Percentiles rank a stretch among this genome's conserved stretches.
Evolutionary conservation across 2,329 filamentous ascomycete species (phyloP).

Genomic region (Penicillium sp.): DNA sequence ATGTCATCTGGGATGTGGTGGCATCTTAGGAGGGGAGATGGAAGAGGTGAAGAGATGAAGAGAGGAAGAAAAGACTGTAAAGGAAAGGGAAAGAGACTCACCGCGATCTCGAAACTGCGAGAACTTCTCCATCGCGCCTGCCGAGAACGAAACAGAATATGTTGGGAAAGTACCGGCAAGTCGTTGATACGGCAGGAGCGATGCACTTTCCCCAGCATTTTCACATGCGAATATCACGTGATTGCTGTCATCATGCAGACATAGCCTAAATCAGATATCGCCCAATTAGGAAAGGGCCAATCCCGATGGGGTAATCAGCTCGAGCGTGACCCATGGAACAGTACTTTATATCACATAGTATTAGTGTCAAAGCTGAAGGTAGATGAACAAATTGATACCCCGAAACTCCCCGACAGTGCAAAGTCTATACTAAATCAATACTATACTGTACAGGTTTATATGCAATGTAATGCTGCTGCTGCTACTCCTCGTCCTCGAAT

Average conservation of each 20-base stretch:
- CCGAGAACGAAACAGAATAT: neutral
- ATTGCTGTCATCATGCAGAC: neutral
- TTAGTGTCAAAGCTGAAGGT: too few species aligned
- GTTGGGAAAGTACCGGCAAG: neutral
- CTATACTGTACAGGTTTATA: slow-evolving; percentile 15
- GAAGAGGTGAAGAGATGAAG: too few species aligned
- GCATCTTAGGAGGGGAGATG: too few species aligned
- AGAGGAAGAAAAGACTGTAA: neutral
- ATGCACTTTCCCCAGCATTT: neutral
- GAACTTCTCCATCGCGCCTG: slow-evolving; percentile 82
- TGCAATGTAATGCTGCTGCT: neutral
- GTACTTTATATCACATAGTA: too few species aligned
- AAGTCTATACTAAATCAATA: neutral
- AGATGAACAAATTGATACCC: neutral
- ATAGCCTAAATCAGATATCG: neutral
- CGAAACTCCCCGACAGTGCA: slow-evolving; percentile 9
- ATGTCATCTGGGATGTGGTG: too few species aligned
- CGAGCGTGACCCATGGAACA: too few species aligned
- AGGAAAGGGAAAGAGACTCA: slow-evolving; percentile 38
- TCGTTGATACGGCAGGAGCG: neutral
- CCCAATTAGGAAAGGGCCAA: neutral
- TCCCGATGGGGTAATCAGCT: neutral
- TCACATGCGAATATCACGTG: slow-evolving; percentile 25
- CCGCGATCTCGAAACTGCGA: slow-evolving; percentile 91
- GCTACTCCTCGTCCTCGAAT: slow-evolving; percentile 20